Evolutionary conservation across 1,284 basidiomycete species (phyloP), one percentile per base, ranked within the genome.

Genomic region (Xerocomus amazonicus): DNA sequence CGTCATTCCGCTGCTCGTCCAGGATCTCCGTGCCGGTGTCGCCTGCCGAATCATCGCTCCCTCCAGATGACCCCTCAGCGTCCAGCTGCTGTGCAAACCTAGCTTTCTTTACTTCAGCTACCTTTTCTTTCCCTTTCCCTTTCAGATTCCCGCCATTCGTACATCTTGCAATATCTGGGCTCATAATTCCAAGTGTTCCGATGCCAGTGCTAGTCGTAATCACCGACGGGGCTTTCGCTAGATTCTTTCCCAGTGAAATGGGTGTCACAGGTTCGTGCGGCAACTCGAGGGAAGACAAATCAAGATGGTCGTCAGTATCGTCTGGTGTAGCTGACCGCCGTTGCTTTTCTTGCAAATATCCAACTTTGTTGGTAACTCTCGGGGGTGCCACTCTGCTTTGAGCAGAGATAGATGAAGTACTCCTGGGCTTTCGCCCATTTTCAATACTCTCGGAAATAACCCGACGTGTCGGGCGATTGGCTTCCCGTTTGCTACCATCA

Each of bases 211-310:
- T 34, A n/a, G 45, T 47, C 52, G 38, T 43, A 23, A 51, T 55
- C 3, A 28, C 37, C 4, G 43, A 34, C 1, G 52, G 52, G 19
- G 40, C 26, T 31, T 54, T 60, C 49, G n/a, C 44, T 47, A 43
- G 56, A 58, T 43, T 57, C 58, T 61, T 71, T 55, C 61, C 68
- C 51, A 65, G 61, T 29, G 66, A 65, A 19, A 77, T 57, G 0
- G 79, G 79, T 3, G 78, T 79, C 3, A 71, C 58, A 0, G 76
- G 73, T 14, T 72, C 73, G 5, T 59, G 43, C 35, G 76, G 77
- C 19, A 82, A 61, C 28, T 78, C 77, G 3, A 83, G 81, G 33
- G 81, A 83, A 10, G 79, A 48, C 70, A 71, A 17, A 58, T 75
- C 62, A 7, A 48, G 45, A 42, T 50, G 45, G 34, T 48, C 43